Conservation (phyloP, 1,284 basidiomycete genomes). For the Leccinum subfulvum region DNA sequence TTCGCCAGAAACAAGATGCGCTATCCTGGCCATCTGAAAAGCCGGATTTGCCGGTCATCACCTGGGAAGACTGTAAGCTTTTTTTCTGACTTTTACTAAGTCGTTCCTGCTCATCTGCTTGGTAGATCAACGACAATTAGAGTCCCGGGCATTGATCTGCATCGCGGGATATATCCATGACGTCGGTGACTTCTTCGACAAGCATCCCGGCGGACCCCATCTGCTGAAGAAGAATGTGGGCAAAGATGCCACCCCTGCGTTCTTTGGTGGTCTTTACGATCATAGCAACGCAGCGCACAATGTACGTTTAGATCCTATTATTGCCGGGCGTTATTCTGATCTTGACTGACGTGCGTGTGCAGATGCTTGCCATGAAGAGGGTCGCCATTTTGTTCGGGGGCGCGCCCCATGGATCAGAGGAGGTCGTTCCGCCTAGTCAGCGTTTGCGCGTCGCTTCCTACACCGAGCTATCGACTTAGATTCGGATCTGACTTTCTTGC, state of each 20-base stretch:
- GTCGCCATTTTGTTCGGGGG: slow-evolving; percentile 83
- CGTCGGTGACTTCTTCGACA: slow-evolving; percentile 74
- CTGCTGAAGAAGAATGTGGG: slow-evolving; percentile 71
- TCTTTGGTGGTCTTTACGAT: slow-evolving; percentile 90
- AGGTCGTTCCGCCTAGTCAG: slow-evolving; percentile 59
- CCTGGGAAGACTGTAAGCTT: slow-evolving; percentile 85
- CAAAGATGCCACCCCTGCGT: slow-evolving; percentile 83
- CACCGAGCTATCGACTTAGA: slow-evolving; percentile 1
- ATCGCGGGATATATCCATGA: slow-evolving; percentile 89
- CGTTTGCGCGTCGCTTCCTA: slow-evolving; percentile 59
- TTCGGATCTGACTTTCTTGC: not conserved
- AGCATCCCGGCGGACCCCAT: slow-evolving; percentile 76
- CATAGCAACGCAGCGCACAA: slow-evolving; percentile 87
- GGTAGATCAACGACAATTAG: slow-evolving; percentile 69
- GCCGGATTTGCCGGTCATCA: slow-evolving; percentile 76
- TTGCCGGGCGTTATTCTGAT: not conserved
- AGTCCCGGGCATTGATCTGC: slow-evolving; percentile 73
- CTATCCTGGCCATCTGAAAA: slow-evolving; percentile 73
- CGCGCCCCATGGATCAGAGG: slow-evolving; percentile 53
- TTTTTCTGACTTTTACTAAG: no score
- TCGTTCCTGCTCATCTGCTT: not conserved
- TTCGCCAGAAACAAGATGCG: slow-evolving; percentile 65
- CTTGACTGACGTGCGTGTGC: slow-evolving; percentile 16
- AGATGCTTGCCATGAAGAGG: slow-evolving; percentile 81
- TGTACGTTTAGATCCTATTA: slow-evolving; percentile 41